These are phyloP conservation scores for Candida suzukii DNA, from an alignment of 805 yeast species.

Conservation along the genomic window DNA sequence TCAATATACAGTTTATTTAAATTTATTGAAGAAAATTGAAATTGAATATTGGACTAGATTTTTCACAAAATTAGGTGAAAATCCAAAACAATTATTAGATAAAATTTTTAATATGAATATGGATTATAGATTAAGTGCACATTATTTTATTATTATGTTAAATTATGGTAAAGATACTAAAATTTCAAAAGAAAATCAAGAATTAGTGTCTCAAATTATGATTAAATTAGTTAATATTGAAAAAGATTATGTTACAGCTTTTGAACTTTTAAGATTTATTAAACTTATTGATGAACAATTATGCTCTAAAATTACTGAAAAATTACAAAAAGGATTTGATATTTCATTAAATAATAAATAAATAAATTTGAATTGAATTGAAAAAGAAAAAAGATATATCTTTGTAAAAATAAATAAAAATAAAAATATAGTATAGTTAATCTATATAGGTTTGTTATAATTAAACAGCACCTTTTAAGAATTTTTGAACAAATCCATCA, in stretches of 20 bases:
- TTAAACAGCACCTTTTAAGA: constrained; percentile 50
- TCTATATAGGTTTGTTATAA: not conserved
- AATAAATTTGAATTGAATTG: not conserved
- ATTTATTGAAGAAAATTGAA: constrained; percentile 49
- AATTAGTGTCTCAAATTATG: constrained; percentile 35
- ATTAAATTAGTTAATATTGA: constrained; percentile 29
- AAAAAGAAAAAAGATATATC: not conserved
- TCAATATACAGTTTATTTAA: constrained; percentile 34
- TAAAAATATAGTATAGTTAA: constrained; percentile 1
- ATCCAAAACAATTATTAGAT: constrained; percentile 39
- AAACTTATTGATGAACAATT: constrained; percentile 36
- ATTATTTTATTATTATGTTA: constrained; percentile 43
- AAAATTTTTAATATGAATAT: constrained; percentile 27
- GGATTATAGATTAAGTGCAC: constrained; percentile 43
- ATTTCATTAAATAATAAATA: too few species aligned
- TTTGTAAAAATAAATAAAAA: not conserved
- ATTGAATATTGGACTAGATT: constrained; percentile 43
- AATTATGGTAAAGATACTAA: constrained; percentile 35
- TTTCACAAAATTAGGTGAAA: constrained; percentile 31
- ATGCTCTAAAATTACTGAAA: constrained; percentile 29
- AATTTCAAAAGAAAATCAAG: constrained; percentile 27
- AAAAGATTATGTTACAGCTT: constrained; percentile 45
- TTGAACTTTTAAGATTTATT: constrained; percentile 47
- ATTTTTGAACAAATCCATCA: constrained; percentile 63
- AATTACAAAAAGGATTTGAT: constrained; percentile 9